Conservation (phyloP, 192 early-diverging fungal genomes). For the Coemansia sp. region DNA sequence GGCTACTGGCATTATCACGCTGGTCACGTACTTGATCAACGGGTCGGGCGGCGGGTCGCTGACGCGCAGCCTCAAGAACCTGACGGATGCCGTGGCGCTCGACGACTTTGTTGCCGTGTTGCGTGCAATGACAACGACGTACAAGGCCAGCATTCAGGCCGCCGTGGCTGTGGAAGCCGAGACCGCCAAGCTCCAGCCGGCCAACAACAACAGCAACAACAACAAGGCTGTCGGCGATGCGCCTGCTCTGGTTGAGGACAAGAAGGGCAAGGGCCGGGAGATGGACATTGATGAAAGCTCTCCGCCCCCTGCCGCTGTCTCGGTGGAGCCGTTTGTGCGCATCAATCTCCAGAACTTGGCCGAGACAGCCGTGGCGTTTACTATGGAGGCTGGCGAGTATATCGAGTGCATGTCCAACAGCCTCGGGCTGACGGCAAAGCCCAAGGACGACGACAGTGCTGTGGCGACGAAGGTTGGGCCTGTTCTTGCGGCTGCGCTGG, state of each 20-base stretch:
- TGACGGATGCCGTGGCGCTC: constrained; percentile 21
- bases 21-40: constrained; percentile 42
- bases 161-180: constrained; percentile 45
- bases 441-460: constrained; percentile 12
- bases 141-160: constrained; percentile 24
- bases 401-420: constrained; percentile 56
- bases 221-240: constrained; percentile 21
- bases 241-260: constrained; percentile 14
- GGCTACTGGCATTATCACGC: constrained; percentile 26
- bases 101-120: constrained; percentile 42
- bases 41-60: constrained; percentile 44
- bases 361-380: constrained; percentile 39
- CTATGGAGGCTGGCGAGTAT: constrained; percentile 44
- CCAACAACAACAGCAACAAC: constrained; percentile 3
- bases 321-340: constrained; percentile 23
- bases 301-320: background rate
- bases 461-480: constrained; percentile 12
- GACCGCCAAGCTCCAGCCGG: constrained; percentile 9
- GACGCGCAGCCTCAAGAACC: constrained; percentile 35
- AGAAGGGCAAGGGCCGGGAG: constrained; percentile 4
- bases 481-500: constrained; percentile 19
- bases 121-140: constrained; percentile 16
- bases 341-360: constrained; percentile 40
- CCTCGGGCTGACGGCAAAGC: constrained; percentile 21
- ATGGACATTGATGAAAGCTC: constrained; percentile 46